Evolutionary conservation across 2,329 filamentous ascomycete genomes (phyloP).

Genomic region (Colletotrichum orchidophilum): DNA sequence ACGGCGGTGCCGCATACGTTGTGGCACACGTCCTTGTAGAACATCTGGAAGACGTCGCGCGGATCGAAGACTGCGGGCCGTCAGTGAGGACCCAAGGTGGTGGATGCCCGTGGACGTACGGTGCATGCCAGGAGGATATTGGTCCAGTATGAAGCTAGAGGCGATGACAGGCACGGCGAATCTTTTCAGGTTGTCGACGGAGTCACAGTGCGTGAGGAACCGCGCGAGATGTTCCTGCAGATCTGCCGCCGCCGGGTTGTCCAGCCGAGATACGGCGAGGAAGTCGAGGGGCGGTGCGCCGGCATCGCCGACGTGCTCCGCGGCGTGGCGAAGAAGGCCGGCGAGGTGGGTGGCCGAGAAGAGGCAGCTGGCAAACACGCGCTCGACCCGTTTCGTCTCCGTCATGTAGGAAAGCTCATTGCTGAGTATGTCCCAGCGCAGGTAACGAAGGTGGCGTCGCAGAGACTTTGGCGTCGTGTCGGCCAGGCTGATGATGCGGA

Average conservation of each 20-base stretch:
- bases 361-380: neutral
- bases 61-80: conserved; percentile 12
- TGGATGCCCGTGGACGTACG: neutral
- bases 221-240: neutral
- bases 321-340: neutral
- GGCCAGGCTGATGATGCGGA: conserved; percentile 1
- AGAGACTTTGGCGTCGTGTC: neutral
- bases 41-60: conserved; percentile 7
- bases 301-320: neutral
- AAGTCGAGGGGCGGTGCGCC: conserved; percentile 3
- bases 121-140: conserved; percentile 7
- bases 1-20: neutral
- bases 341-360: conserved; percentile 12
- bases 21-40: conserved; percentile 8
- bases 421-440: neutral
- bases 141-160: conserved; percentile 14
- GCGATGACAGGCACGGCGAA: conserved; percentile 12
- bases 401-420: conserved; percentile 11
- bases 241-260: conserved; percentile 1
- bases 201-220: conserved; percentile 3
- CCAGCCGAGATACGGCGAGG: neutral
- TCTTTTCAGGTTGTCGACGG: neutral
- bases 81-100: neutral
- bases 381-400: neutral
- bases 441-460: neutral